Conservation (phyloP, 2,329 filamentous ascomycete genomes). For the Biscogniauxia marginata region DNA sequence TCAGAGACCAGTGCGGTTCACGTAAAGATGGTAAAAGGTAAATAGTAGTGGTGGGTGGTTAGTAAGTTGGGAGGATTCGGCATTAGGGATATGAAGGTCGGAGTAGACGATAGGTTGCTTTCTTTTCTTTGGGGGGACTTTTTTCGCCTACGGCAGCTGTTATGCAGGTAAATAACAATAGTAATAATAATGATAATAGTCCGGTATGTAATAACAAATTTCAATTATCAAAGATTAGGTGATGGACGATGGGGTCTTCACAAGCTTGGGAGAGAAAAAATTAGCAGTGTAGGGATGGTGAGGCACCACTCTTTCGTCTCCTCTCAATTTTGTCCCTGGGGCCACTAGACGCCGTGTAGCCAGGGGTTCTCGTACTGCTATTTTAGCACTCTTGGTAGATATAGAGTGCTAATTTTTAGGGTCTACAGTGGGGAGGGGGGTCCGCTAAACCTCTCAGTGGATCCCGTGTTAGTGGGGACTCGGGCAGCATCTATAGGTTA, state of each 20-base stretch:
- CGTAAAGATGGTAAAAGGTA: too few relatives aligned
- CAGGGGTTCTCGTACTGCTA: neutral
- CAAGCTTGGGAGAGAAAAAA: constrained; percentile 13
- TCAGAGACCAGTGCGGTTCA: too few relatives aligned
- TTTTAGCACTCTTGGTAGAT: constrained; percentile 18
- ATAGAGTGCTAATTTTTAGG: constrained; percentile 18
- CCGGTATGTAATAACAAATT: constrained; percentile 1
- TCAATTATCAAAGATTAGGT: constrained; percentile 1
- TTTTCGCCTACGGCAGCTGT: neutral
- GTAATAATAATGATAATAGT: neutral
- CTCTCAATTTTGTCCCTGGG: neutral
- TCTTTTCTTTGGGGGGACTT: neutral
- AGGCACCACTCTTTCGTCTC: neutral
- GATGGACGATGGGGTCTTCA: constrained; percentile 14
- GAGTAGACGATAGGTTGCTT: neutral
- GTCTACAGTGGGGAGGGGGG: constrained; percentile 16
- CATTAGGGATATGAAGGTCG: neutral
- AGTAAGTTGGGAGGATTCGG: neutral
- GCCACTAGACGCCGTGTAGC: neutral
- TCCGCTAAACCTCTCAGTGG: constrained; percentile 8
- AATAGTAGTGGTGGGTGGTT: neutral
- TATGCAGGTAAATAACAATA: neutral
- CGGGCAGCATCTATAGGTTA: neutral
- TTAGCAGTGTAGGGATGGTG: neutral
- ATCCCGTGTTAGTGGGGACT: neutral